Base-by-base conservation (phyloP, 106 monocot species). In the Gastrodia elata region DNA sequence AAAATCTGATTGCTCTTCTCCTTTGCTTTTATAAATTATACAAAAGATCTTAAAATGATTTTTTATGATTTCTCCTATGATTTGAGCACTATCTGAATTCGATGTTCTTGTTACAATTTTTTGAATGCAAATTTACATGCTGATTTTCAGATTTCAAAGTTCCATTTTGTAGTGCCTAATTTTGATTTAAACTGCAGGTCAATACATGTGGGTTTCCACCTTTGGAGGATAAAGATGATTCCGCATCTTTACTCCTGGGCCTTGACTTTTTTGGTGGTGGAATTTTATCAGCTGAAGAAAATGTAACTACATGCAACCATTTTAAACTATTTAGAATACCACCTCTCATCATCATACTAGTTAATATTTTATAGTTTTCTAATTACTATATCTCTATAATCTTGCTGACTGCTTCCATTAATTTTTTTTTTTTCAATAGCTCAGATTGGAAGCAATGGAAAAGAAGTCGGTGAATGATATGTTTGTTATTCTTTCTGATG, bases 131-230 rank as follows among this genome's bases (percentile, higher is more conserved):
- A 5, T 61, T 32, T 20, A 8, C 32, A 14, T 32, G 61, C 30
- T 14, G 28, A 30, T 61, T 61, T 61, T 30, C 30, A 32, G 32
- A 26, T 61, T 61, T 61, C 2, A 61, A 32, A 14, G 13, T 28
- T 52, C n/a, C 10, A 5, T 14, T 74, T 72, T 25, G 32, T 42
- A 32, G 30, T 20, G 5, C 38, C 67, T 49, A 24, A 22, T 67
- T 76, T 0, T 80, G 25, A 34, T 78, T 52, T 75, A 35, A 33
- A 71, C 16, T 74, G 37, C 73, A 98, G 98, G 98, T 93, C 25
- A 85, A 79, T 82, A 93, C 93, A 70, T 98, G 98, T 81, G 98
- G 98, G 18, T 98, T 98, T 83, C 98, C 98, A 52, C 98, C 98
- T 69, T 68, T 93, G 76, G 98, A 98, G 77, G 82, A 93, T 46